Conservation (phyloP, 75 land plant genomes). For the Selaginella tamariscina region DNA sequence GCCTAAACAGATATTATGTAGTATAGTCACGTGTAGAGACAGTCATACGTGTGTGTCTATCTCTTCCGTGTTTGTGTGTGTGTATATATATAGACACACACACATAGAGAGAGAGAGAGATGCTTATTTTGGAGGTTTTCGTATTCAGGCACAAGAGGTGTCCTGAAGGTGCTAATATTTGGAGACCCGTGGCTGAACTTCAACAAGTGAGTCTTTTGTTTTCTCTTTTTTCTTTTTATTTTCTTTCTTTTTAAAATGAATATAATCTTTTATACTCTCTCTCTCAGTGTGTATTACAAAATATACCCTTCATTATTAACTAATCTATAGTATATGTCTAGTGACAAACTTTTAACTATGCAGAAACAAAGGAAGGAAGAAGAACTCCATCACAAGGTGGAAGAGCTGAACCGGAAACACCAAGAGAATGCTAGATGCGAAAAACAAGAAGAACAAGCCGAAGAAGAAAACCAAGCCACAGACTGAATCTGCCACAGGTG, state of each 20-base stretch:
- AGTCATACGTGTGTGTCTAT: not conserved
- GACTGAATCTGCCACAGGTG: too few relatives aligned
- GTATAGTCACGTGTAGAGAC: too few relatives aligned
- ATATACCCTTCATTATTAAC: too few relatives aligned
- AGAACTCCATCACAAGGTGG: not conserved
- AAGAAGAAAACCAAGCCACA: not conserved
- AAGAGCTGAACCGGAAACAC: not conserved
- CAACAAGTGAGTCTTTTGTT: not conserved
- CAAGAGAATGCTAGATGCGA: not conserved
- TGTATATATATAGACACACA: too few relatives aligned
- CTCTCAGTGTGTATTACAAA: not conserved
- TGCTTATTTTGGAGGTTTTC: not conserved
- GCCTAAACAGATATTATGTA: not conserved
- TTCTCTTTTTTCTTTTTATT: not conserved
- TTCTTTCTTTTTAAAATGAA: not conserved
- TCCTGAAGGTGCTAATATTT: not conserved
- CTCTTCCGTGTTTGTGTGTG: not conserved
- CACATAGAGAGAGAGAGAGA: too few relatives aligned
- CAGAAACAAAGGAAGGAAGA: not conserved
- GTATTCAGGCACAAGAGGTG: not conserved
- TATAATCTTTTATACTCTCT: not conserved
- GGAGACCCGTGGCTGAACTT: not conserved
- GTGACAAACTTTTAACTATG: too few relatives aligned
- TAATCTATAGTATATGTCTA: too few relatives aligned
- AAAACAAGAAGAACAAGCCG: not conserved